These are phyloP conservation scores for Eragrostis curvula DNA, from an alignment of 176 grass and related monocot genomes.

Conservation along the genomic window DNA sequence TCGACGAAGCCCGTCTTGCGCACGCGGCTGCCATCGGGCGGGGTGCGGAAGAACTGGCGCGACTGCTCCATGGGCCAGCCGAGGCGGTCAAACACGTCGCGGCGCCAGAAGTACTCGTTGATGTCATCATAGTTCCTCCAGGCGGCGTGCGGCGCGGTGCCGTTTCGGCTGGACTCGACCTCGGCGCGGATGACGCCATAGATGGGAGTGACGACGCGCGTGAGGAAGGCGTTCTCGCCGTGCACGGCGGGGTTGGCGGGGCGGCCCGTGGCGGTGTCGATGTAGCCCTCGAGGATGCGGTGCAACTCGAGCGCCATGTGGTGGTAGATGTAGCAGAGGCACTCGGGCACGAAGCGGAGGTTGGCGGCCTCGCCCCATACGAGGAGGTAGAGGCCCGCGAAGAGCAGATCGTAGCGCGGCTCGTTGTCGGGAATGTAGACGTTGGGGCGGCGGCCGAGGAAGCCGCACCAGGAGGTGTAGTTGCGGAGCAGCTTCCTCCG, in stretches of 20 bases:
- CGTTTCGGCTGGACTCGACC: slow-evolving; percentile 62
- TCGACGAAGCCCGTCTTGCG: slow-evolving; percentile 95
- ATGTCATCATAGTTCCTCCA: slow-evolving; percentile 97
- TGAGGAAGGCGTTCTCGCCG: slow-evolving; percentile 80
- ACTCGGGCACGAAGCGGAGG: slow-evolving; percentile 87
- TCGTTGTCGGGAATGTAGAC: slow-evolving; percentile 51
- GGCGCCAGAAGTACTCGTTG: slow-evolving; percentile 96
- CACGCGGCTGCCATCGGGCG: slow-evolving; percentile 60
- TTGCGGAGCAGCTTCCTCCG: slow-evolving; percentile 88
- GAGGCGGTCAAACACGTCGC: slow-evolving; percentile 72
- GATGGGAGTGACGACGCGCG: slow-evolving; percentile 65
- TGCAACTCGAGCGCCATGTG: slow-evolving; percentile 87
- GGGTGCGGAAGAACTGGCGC: slow-evolving; percentile 67
- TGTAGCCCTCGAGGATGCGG: slow-evolving; percentile 70
- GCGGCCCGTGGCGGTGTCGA: slow-evolving; percentile 59
- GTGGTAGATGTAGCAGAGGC: slow-evolving; percentile 95
- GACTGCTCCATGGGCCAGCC: slow-evolving; percentile 82
- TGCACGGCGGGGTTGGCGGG: slow-evolving; percentile 66
- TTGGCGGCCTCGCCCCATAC: slow-evolving; percentile 98
- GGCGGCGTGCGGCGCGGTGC: slow-evolving; percentile 71
- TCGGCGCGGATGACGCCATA: slow-evolving; percentile 63
- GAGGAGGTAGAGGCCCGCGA: slow-evolving; percentile 71
- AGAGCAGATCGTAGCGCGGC: slow-evolving; percentile 79
- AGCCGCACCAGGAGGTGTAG: slow-evolving; percentile 88
- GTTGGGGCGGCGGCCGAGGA: slow-evolving; percentile 64